A percentile compares a stretch with the other conserved stretches of the same genome.
Conservation (phyloP, 345 rosid species). For the Eucalyptus pumila region DNA sequence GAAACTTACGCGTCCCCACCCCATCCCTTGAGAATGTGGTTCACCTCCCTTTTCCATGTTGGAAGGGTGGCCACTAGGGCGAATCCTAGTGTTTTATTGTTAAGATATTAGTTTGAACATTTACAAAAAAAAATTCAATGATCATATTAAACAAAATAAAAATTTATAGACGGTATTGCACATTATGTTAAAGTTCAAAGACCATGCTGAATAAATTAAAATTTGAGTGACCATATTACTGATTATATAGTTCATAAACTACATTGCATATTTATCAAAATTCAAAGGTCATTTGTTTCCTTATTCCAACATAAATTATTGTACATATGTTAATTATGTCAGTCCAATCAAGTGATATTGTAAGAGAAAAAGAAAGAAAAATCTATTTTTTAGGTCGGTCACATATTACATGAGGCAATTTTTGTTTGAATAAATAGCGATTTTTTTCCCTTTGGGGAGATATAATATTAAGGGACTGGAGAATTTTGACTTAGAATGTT, state of each 20-base stretch:
- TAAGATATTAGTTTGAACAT: background rate
- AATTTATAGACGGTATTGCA: fast-evolving
- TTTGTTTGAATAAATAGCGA: background rate
- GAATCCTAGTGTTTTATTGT: no score
- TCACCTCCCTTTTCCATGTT: no score
- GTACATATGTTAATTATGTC: background rate
- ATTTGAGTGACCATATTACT: no score
- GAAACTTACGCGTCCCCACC: no score
- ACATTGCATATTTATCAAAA: background rate
- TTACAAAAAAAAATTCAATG: fast-evolving
- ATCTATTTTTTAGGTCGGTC: background rate
- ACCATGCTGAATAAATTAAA: no score
- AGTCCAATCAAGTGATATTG: background rate
- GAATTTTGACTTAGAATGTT: background rate
- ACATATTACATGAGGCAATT: background rate
- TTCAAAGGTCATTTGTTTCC: background rate
- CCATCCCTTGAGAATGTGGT: no score
- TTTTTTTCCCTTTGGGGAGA: background rate
- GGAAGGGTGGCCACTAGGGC: no score
- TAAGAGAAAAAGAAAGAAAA: background rate
- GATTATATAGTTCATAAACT: background rate
- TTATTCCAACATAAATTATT: background rate
- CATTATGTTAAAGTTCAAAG: fast-evolving
- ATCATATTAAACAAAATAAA: background rate
- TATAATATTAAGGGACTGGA: background rate